Base-by-base conservation (phyloP, 106 monocot genomes). In the Phalaenopsis equestris region DNA sequence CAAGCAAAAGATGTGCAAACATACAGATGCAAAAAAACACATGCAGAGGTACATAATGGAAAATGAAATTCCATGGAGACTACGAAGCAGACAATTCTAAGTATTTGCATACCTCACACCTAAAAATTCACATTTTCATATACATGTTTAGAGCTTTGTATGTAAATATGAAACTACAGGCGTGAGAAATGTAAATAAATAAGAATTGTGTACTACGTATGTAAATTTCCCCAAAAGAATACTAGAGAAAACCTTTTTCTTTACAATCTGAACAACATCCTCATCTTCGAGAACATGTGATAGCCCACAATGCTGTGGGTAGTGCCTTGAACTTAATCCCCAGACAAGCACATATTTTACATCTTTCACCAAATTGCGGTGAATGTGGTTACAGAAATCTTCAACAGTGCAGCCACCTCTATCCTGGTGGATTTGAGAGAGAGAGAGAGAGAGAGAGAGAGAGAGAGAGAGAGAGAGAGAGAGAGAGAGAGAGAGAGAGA, bases 381-480 rank as follows among this genome's bases (percentile, higher is more conserved):
- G 99, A 84, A 99, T 95, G 82, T 99, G 99, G 84, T 95, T 95
- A 79, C 99, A 99, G 85, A 99, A 99, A 80, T 99, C 99, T 80
- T 99, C 95, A 19, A 99, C 99, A 0, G 95, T 86, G 86, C 99
- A 99, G 42, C 99, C 99, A 80, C 95, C 99, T 78, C 99, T 87
- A 82, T 99, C 99, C 99, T 99, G 92, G 47, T 78, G 24, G 52
- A 72, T 82, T 17, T 48, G 39, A 58, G 1, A 55, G 24, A 68
- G 14, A 52, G 10, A 49, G 11, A 52, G 18, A 70, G 41, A 73
- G 21, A 52, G 42, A 78, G 21, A 16, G n/a, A n/a, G n/a, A n/a
- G n/a, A n/a, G n/a, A n/a, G n/a, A n/a, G n/a, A n/a, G n/a, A n/a
- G n/a, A n/a, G n/a, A n/a, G n/a, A n/a, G n/a, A 52, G 18, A 70